Evolutionary conservation across 768 basidiomycete genomes (phyloP).

Genomic region (Ephemerocybe angulata): DNA sequence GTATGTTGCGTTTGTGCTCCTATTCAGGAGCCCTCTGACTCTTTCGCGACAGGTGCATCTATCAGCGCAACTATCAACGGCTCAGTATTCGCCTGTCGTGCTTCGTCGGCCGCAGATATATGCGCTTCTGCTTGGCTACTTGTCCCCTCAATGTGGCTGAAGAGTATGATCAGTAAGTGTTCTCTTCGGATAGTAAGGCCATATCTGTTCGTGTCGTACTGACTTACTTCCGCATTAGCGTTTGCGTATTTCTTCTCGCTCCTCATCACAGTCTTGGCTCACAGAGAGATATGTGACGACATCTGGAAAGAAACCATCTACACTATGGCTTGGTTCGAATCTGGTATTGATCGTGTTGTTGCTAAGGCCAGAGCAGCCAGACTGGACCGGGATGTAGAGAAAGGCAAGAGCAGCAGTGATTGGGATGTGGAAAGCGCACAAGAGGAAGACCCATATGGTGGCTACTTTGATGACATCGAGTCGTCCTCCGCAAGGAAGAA

Average conservation of each 20-base stretch:
- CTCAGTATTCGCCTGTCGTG: slow-evolving; percentile 25
- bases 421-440: slow-evolving; percentile 1
- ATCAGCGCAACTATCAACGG: slow-evolving; percentile 45
- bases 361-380: too few relatives aligned
- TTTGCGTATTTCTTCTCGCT: slow-evolving; percentile 55
- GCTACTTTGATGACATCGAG: slow-evolving; percentile 28
- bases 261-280: slow-evolving; percentile 42
- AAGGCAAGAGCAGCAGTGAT: slow-evolving; percentile 10
- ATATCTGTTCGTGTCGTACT: slow-evolving; percentile 1
- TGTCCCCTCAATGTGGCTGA: slow-evolving; percentile 46
- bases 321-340: slow-evolving; percentile 55
- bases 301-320: slow-evolving; percentile 55
- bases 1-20: slow-evolving; percentile 24
- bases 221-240: slow-evolving; percentile 11
- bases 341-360: neutral
- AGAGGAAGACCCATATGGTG: slow-evolving; percentile 7
- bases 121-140: slow-evolving; percentile 49
- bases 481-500: slow-evolving; percentile 19
- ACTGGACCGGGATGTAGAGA: slow-evolving; percentile 4
- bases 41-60: slow-evolving; percentile 43
- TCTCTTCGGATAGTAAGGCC: neutral
- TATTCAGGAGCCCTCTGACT: neutral
- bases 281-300: slow-evolving; percentile 37
- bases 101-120: slow-evolving; percentile 28
- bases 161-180: slow-evolving; percentile 42